Evolutionary conservation across 768 basidiomycete genomes (phyloP), one percentile per base, ranked within the genome.

Genomic region (Rhodotorula graminis): DNA sequence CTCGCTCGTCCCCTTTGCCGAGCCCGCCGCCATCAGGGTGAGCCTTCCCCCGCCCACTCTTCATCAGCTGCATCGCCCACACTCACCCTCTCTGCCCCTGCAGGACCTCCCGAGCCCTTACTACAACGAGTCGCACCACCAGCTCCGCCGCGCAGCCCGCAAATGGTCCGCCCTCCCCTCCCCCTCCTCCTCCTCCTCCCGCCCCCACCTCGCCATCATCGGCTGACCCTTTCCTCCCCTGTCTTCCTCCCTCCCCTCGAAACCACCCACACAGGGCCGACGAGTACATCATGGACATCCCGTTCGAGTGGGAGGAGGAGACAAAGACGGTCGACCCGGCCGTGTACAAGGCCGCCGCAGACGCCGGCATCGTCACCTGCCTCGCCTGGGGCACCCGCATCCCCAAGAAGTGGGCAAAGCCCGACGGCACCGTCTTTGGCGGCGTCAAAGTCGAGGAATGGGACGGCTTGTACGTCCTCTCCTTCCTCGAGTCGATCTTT

Each of bases 101-200:
- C 61, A 76, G 65, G 70, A 69, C 29, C 69, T 77, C 2, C 76
- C 77, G 11, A 76, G 74, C 31, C 77, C 77, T 15, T 78, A 78
- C 74, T 77, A 77, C 76, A 74, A 67, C n/a, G 62, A 69, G 21
- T 67, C 68, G 6, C 77, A 78, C 63, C 19, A 52, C 25, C 33
- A 44, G 23, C 72, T 78, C 8, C 63, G 77, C 2, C 50, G 59
- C 23, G 70, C 70, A 0, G 67, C 67, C 12, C 31, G 73, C 25
- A 55, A 33, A 25, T 75, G 73, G 73, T 61, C 9, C 42, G 64
- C 27, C 27, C 4, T 3, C 58, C 1, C 25, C 40, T 1, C 23
- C 56, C 31, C n/a, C 57, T 58, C 44, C 46, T 19, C 46, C 19
- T 8, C 57, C 16, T 16, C 37, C 11, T 52, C 25, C 25, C 25